Base-by-base conservation (phyloP, 1,139 yeast genomes). In the Saccharomyces hybrid region DNA sequence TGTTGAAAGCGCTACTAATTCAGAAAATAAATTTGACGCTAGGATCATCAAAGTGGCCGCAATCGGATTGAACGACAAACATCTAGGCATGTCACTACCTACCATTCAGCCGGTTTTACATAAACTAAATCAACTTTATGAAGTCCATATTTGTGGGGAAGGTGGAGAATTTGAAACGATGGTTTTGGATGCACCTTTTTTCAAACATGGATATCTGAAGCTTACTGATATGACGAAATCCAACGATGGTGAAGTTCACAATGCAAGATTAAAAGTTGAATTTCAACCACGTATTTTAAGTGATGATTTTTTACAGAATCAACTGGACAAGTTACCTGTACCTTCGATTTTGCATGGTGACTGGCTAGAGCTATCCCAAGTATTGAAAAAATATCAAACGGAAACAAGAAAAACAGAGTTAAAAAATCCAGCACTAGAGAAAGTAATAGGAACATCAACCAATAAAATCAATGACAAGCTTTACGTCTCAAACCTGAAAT, bases 131-230 rank as follows among this genome's bases (percentile, higher is more conserved):
- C 61, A 69, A 9, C 72, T 74, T 71, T 91, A 82, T 69, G 95
- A 91, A 1, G 88, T 91, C 7, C 97, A 93, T 69, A 82, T 93
- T 0, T 93, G 99, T 73, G 99, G 99, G 6, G 99, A 93, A 74
- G 99, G 99, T 23, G 99, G 99, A 1, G 99, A 93, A 70, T 93
- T 90, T 69, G 99, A 93, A 68, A 86, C 97, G 0, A 74, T 91
- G 61, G 98, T 93, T 2, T 75, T 93, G 31, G 97, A 93, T 70
- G 88, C 95, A 2, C 95, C 96, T 0, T 83, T 88, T 57, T 93
- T 93, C 71, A 74, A 73, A 42, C 81, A 82, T 52, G 72, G 72
- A 2, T 75, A 72, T 56, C 69, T 91, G 50, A 74, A 72, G 16
- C 72, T 88, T 20, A 71, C 68, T 0, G 66, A 65, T n/a, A 67